Evolutionary conservation across 2,329 filamentous ascomycete genomes (phyloP), one percentile per base, ranked within the genome.

Genomic region (Cercospora beticola): DNA sequence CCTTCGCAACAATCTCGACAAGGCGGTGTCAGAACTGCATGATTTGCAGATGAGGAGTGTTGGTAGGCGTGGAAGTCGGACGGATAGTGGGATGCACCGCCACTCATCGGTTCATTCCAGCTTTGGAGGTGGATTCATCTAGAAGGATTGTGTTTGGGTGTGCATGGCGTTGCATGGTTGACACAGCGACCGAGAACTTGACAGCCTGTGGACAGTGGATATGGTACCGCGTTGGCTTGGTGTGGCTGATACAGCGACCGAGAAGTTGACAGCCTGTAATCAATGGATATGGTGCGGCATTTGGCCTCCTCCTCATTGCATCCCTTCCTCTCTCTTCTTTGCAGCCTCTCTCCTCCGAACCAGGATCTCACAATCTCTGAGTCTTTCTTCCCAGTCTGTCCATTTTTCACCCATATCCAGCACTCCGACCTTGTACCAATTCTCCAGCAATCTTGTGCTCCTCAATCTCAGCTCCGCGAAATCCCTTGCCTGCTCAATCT

Each of bases 391-490:
- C 76, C 90, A 88, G 62, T 90, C 88, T 23, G 90, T 90, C 82
- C 93, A 89, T 67, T 86, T 86, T 73, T 88, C 86, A 0, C 90
- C 90, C 73, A 87, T 88, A 10, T 86, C 85, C 59, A 97, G 82
- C 54, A 95, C 84, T 3, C 88, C 87, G 26, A 87, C 82, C 77
- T 93, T 89, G 79, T 94, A 93, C 90, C 92, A 96, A 40, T 70
- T 79, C 78, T 80, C 78, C 65, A 83, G 78, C 10, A 82, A 58
- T 58, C 79, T 73, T 79, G 88, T 91, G 81, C 86, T 94, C 72
- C 85, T 85, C 70, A 81, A 85, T 77, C 88, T 85, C 76, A 91
- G 84, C 77, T 86, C 86, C 23, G 86, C 86, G 70, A 92, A 86
- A 78, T 90, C 87, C 59, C 84, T 83, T 46, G 80, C 79, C 70